phyloP scores from a whole-genome alignment of 2,329 filamentous ascomycete genomes.

The Diplodia mutila region DNA sequence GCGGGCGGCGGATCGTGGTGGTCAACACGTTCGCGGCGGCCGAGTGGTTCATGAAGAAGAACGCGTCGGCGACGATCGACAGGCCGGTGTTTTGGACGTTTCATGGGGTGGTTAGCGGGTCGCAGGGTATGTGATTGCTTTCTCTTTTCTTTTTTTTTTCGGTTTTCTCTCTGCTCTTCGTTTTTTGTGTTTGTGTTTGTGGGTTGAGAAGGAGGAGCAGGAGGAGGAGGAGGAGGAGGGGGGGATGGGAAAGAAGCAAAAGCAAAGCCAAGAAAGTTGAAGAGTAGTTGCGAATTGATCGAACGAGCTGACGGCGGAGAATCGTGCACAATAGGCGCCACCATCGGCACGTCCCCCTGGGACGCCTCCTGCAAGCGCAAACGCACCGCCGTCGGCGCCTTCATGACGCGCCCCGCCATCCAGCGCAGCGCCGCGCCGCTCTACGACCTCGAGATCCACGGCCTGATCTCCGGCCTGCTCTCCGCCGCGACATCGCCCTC shows the following conservation, averaged over 20 bases:
- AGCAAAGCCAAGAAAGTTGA: too few species aligned
- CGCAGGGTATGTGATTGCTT: slow-evolving; percentile 7
- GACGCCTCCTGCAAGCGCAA: slow-evolving; percentile 25
- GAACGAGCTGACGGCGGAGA: too few species aligned
- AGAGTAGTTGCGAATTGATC: too few species aligned
- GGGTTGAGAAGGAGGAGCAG: too few species aligned
- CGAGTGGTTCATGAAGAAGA: slow-evolving; percentile 19
- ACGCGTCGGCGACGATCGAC: slow-evolving; percentile 20
- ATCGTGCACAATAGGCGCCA: background rate
- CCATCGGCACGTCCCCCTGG: slow-evolving; percentile 23
- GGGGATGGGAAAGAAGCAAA: background rate
- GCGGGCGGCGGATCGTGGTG: slow-evolving; percentile 5
- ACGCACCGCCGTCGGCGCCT: slow-evolving; percentile 21
- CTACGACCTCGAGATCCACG: slow-evolving; percentile 21
- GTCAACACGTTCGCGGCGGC: slow-evolving; percentile 21
- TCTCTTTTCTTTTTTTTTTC: too few species aligned
- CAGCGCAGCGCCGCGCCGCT: slow-evolving; percentile 7
- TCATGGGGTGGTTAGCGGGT: slow-evolving; percentile 13
- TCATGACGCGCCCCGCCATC: slow-evolving; percentile 24
- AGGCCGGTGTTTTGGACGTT: slow-evolving; percentile 20
- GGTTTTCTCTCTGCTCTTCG: too few species aligned
- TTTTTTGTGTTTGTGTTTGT: background rate
- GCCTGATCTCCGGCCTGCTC: slow-evolving; percentile 10
- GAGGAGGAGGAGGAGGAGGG: background rate
- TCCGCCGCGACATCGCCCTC: too few species aligned